Evolutionary conservation across 257 asterid genomes (phyloP), one percentile per base, ranked within the genome.

Genomic region (Anisodus acutangulus): DNA sequence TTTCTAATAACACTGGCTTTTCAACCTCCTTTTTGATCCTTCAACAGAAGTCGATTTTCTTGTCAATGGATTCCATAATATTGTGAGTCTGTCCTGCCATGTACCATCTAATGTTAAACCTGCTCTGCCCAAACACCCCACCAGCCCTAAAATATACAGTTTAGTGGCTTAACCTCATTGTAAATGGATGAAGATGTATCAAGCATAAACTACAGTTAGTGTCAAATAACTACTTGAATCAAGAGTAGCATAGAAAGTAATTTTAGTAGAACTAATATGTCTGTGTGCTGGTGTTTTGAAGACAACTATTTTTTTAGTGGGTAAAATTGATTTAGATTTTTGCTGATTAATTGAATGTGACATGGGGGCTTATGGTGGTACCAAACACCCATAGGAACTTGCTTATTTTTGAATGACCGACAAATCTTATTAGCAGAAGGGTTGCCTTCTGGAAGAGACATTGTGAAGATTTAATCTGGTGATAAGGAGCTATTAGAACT

Each of bases 61-160:
- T 74, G 81, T 51, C 62, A 51, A 49, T 74, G 59, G 60, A 47
- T 26, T 74, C 43, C 19, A 49, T 22, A 49, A 47, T 74, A 53
- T 49, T 22, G 45, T 74, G 62, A 74, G 49, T 72, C 60, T 51
- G 17, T 74, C 81, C 81, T 74, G 19, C 17, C 43, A 47, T 72
- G 11, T 2, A 10, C 80, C 58, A 72, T 74, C 41, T 26, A 74
- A 49, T 49, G 62, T 74, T 74, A 19, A 22, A 12, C 81, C 3
- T 74, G 19, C 57, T 74, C 57, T 49, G 60, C 37, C 11, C 45
- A 74, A 49, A 74, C 49, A 49, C 39, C 62, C 22, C 72, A 66
- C 11, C 49, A 49, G 60, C 62, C 22, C 60, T 12, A 19, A 22
- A 22, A 13, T 49, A 19, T 7, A 74, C 55, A 70, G 26, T 9